These are phyloP conservation scores for Trifolium subterraneum DNA, from an alignment of 306 rosid genomes.

Conservation along the genomic window DNA sequence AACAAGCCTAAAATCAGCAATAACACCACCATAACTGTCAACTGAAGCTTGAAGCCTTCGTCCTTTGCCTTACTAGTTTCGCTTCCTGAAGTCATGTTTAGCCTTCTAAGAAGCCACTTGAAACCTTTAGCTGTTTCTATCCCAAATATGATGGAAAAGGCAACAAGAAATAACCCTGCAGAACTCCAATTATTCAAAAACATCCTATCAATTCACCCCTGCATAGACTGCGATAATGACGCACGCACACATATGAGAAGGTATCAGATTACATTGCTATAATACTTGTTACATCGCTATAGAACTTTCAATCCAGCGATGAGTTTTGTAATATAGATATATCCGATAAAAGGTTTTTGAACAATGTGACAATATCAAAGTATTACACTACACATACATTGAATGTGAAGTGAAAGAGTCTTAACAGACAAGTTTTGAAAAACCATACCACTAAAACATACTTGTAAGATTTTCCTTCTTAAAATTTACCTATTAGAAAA, in stretches of 20 bases:
- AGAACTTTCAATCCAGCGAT: background rate
- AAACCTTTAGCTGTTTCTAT: constrained; percentile 79
- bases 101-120: constrained; percentile 50
- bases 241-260: background rate
- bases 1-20: constrained; percentile 53
- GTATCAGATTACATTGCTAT: background rate
- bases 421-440: constrained; percentile 5
- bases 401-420: constrained; percentile 12
- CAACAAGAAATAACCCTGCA: constrained; percentile 71
- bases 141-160: constrained; percentile 65
- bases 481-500: constrained; percentile 68
- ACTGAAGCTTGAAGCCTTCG: constrained; percentile 43
- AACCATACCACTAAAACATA: background rate
- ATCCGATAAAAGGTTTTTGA: background rate
- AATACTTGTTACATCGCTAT: background rate
- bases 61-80: constrained; percentile 42
- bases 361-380: background rate
- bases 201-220: constrained; percentile 19
- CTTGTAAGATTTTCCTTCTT: background rate
- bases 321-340: background rate
- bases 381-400: background rate
- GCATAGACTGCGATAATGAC: background rate
- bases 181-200: constrained; percentile 12
- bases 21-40: constrained; percentile 48
- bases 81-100: constrained; percentile 31